Percentiles rank a stretch among this genome's conserved stretches.
Evolutionary conservation across 2,329 filamentous ascomycete species (phyloP).

Genomic region (Xylaria sp.): DNA sequence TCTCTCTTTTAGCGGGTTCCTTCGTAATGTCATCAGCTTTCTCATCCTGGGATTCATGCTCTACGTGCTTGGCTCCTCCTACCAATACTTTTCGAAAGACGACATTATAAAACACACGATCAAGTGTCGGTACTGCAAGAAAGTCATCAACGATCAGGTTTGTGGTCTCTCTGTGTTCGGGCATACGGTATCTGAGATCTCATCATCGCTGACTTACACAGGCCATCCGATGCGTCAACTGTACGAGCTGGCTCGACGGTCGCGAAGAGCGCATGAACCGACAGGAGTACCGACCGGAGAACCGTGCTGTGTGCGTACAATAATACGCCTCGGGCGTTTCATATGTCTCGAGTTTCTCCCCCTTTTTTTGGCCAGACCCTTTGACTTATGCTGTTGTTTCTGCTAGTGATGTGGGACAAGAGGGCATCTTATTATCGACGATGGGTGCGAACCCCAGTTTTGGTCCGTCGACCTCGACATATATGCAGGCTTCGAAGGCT

Average conservation of each 20-base stretch:
- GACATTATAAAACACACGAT: constrained; percentile 65
- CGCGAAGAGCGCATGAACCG: constrained; percentile 40
- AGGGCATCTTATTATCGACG: too few species aligned
- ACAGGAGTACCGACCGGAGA: background rate
- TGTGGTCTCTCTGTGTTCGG: background rate
- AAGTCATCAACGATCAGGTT: constrained; percentile 28
- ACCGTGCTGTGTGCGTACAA: too few species aligned
- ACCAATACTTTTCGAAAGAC: constrained; percentile 56
- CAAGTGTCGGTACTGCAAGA: constrained; percentile 62
- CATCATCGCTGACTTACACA: constrained; percentile 13
- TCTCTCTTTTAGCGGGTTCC: constrained; percentile 45
- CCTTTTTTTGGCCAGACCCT: too few species aligned
- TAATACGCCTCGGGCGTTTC: too few species aligned
- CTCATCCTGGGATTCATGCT: constrained; percentile 59
- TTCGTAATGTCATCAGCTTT: constrained; percentile 62
- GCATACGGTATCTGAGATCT: background rate
- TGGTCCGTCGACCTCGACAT: too few species aligned
- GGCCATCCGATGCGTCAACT: constrained; percentile 49
- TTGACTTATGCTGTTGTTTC: too few species aligned
- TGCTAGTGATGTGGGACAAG: too few species aligned
- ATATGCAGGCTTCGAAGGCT: too few species aligned
- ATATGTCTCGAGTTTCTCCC: too few species aligned
- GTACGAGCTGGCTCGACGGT: constrained; percentile 54
- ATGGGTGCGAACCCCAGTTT: too few species aligned
- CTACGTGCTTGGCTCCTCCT: constrained; percentile 58